Conservation (phyloP, 805 yeast genomes). For the Debaryomyces tyrocola region DNA sequence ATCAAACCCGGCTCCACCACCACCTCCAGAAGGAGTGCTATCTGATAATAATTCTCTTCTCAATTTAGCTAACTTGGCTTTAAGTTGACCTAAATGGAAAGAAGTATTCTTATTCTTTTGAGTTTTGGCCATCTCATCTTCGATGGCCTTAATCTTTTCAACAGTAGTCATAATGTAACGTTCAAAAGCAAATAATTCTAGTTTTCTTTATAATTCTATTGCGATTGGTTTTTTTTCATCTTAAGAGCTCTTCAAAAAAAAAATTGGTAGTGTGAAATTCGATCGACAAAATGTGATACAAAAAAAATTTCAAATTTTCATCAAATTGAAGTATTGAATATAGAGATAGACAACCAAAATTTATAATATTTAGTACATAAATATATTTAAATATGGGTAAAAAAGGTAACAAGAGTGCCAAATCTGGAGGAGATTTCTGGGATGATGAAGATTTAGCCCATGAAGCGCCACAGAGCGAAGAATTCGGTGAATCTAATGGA, state of each 20-base stretch:
- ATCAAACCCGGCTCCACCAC: constrained; percentile 92
- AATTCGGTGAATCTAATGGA: constrained; percentile 20
- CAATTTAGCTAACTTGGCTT: constrained; percentile 93
- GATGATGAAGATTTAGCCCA: constrained; percentile 61
- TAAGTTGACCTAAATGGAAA: constrained; percentile 94
- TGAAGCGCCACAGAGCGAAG: constrained; percentile 38
- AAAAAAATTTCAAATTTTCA: constrained; percentile 14
- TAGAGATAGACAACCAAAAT: background rate
- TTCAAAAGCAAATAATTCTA: no score
- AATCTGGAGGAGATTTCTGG: constrained; percentile 75
- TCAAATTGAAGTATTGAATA: background rate
- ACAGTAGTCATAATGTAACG: constrained; percentile 41
- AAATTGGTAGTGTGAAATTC: constrained; percentile 16
- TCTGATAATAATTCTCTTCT: constrained; percentile 83
- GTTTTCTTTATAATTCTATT: no score
- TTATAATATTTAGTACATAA: background rate
- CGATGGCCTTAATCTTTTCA: constrained; percentile 77
- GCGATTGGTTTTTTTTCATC: constrained; percentile 3
- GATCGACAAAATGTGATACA: constrained; percentile 6
- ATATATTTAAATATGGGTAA: constrained; percentile 44
- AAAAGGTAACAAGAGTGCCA: constrained; percentile 56
- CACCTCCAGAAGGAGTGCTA: constrained; percentile 63
- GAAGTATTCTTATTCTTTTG: constrained; percentile 98
- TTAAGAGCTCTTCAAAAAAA: constrained; percentile 3
- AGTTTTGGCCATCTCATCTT: constrained; percentile 96